Base-by-base conservation (phyloP, 345 rosid genomes). In the Eucalyptus marginata region DNA sequence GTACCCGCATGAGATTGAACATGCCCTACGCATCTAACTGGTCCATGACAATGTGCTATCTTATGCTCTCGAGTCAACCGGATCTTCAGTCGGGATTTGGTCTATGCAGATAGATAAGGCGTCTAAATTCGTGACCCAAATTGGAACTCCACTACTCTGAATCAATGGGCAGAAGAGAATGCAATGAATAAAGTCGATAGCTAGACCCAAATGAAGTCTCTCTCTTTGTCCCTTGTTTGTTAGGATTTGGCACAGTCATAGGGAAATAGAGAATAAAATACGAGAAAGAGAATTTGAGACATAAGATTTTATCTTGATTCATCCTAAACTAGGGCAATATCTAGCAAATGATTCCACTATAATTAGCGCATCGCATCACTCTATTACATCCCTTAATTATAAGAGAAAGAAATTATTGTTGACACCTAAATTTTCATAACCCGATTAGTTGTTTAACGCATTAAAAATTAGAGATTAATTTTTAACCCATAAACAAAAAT, bases 331-430 rank as follows among this genome's bases (percentile, higher is more conserved):
- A 56, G 1, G 6, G 3, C 3, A 9, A 4, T 1, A 24, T 56
- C 1, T 0, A 24, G 0, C 13, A 56, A 10, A 56, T 10, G 29
- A 56, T 56, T 56, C 1, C 11, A 56, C 5, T 52, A 20, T 52
- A 52, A 52, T 56, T 56, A 56, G 5, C 6, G 2, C 29, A 24
- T 56, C 0, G 13, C 6, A 56, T 13, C 13, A 22, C 29, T 24
- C 29, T 24, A 56, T 24, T 56, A 24, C 62, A 56, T 22, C 62
- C 6, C 13, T 56, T 25, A 24, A 56, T 56, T 56, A 56, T 56
- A 56, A 56, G 29, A 56, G 5, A 56, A 10, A 56, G 0, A 56
- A 36, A 36, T 36, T 36, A 36, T 36, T 36, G 40, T 36, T 36
- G 40, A 40, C 40, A 40, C 40, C 40, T 40, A 40, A 40, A 40